phyloP scores from a whole-genome alignment of 306 rosid species.

The Sindora glabra region DNA sequence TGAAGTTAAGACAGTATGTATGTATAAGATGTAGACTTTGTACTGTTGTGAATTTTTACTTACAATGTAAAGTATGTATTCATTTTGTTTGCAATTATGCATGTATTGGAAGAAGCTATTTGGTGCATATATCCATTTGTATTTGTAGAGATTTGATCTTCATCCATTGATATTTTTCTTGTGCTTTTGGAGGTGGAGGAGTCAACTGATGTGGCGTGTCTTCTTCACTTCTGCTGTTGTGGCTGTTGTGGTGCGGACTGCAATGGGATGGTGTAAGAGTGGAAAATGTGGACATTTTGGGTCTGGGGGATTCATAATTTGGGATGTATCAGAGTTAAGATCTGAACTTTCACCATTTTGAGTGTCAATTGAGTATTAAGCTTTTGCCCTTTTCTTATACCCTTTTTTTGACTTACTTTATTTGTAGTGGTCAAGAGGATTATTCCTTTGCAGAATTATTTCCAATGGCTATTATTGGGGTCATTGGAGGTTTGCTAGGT shows the following conservation, averaged over 20 bases:
- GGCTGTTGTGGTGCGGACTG: slow-evolving; percentile 91
- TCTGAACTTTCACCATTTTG: slow-evolving; percentile 28
- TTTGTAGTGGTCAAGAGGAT: slow-evolving; percentile 94
- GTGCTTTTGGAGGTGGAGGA: slow-evolving; percentile 33
- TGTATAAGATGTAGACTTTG: background rate
- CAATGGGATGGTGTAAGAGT: slow-evolving; percentile 94
- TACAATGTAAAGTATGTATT: background rate
- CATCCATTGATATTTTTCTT: background rate
- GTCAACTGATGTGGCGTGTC: slow-evolving; percentile 95
- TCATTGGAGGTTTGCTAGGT: slow-evolving; percentile 93
- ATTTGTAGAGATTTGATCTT: background rate
- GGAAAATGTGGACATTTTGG: slow-evolving; percentile 98
- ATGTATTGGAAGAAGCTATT: background rate
- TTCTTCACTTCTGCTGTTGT: slow-evolving; percentile 94
- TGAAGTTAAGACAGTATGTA: background rate
- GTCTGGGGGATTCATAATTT: slow-evolving; percentile 94
- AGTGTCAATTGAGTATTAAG: slow-evolving; percentile 12
- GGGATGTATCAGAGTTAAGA: slow-evolving; percentile 91
- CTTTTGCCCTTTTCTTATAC: slow-evolving; percentile 22
- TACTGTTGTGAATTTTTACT: background rate
- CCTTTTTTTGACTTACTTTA: slow-evolving; percentile 29
- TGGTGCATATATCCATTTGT: background rate
- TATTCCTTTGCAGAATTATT: slow-evolving; percentile 85
- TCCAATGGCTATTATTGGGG: slow-evolving; percentile 96
- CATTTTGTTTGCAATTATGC: background rate